phyloP scores from a whole-genome alignment of 768 basidiomycete species.

The Boletus edulis region DNA sequence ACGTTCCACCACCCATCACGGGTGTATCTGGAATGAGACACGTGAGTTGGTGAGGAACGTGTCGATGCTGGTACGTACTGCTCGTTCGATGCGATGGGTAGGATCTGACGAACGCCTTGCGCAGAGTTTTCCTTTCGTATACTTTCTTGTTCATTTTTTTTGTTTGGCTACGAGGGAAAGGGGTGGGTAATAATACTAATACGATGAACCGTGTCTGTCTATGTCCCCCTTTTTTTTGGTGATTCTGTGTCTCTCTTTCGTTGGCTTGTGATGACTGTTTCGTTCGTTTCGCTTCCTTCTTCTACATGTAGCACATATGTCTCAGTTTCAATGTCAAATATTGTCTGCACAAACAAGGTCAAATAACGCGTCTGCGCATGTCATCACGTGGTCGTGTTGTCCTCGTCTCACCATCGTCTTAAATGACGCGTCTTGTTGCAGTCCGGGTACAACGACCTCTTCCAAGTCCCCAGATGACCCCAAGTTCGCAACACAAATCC shows the following conservation, averaged over 20 bases:
- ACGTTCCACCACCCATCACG: slow-evolving; percentile 16
- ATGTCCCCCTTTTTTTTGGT: slow-evolving; percentile 3
- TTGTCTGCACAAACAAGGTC: background rate
- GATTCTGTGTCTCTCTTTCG: slow-evolving; percentile 1
- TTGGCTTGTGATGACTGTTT: background rate
- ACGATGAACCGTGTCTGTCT: slow-evolving; percentile 1
- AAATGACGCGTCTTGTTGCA: background rate
- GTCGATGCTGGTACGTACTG: slow-evolving; percentile 8
- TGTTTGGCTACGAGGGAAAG: slow-evolving; percentile 10
- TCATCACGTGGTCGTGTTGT: slow-evolving; percentile 7
- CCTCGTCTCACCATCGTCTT: too few relatives aligned
- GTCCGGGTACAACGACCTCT: background rate
- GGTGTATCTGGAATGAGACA: slow-evolving; percentile 25
- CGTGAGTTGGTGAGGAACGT: slow-evolving; percentile 19
- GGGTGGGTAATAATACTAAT: slow-evolving; percentile 19
- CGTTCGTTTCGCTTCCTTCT: background rate
- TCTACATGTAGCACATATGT: slow-evolving; percentile 1
- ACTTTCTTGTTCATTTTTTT: slow-evolving; percentile 14
- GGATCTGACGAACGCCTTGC: background rate
- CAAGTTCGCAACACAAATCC: background rate
- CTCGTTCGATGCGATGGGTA: background rate
- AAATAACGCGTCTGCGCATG: slow-evolving; percentile 16
- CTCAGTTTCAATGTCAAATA: background rate
- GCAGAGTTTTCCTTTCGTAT: background rate
- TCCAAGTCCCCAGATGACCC: background rate